These are phyloP conservation scores for Candida adriatica DNA, from an alignment of 805 yeast genomes.

Conservation along the genomic window DNA sequence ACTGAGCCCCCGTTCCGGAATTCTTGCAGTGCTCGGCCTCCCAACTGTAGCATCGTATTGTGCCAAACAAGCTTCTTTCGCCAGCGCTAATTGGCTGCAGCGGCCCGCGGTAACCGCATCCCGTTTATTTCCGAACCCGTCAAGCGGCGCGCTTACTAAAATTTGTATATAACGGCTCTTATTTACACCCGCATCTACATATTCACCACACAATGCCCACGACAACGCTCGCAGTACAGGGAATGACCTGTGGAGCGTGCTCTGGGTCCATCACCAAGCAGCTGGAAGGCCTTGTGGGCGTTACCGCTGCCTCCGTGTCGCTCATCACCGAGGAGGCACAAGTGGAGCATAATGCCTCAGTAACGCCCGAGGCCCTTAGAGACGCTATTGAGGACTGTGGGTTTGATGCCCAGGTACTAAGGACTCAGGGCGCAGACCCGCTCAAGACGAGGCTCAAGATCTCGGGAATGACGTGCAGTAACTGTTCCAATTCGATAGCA, in stretches of 20 bases:
- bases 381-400: slow-evolving; percentile 70
- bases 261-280: slow-evolving; percentile 58
- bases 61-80: too few relatives aligned
- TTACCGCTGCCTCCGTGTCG: slow-evolving; percentile 54
- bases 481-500: slow-evolving; percentile 67
- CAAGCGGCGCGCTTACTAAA: too few relatives aligned
- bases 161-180: too few relatives aligned
- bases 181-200: too few relatives aligned
- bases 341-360: slow-evolving; percentile 34
- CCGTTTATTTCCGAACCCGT: too few relatives aligned
- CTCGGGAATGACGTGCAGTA: slow-evolving; percentile 85
- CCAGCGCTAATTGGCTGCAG: too few relatives aligned
- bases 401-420: slow-evolving; percentile 25
- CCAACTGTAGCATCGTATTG: too few relatives aligned
- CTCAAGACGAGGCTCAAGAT: slow-evolving; percentile 13
- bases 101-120: too few relatives aligned
- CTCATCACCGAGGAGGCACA: slow-evolving; percentile 69
- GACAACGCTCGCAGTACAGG: slow-evolving; percentile 29
- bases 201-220: slow-evolving; percentile 6
- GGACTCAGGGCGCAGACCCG: neutral
- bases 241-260: slow-evolving; percentile 94
- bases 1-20: too few relatives aligned
- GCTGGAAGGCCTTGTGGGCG: slow-evolving; percentile 42
- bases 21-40: too few relatives aligned
- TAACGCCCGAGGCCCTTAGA: slow-evolving; percentile 28